Conservation (phyloP, 2,329 filamentous ascomycete species). For the Verticillium alfalfae region DNA sequence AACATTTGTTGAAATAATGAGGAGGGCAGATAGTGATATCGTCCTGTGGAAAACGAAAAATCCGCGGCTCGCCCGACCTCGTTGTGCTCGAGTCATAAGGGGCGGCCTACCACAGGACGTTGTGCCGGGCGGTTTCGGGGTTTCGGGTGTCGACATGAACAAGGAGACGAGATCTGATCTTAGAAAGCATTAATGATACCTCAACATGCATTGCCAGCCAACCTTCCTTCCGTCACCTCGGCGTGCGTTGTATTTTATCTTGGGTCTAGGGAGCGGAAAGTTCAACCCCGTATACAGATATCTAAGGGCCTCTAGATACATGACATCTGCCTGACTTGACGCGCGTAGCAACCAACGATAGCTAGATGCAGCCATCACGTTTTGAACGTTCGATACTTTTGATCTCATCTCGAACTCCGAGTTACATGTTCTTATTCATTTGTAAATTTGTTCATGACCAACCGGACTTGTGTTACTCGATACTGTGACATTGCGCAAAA, state of each 20-base stretch:
- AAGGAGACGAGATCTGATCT: neutral
- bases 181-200: neutral
- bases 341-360: too few species aligned
- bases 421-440: too few species aligned
- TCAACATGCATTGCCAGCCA: neutral
- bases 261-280: neutral
- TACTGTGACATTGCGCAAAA: neutral
- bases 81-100: neutral
- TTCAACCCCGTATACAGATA: too few species aligned
- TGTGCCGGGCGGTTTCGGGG: neutral
- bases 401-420: too few species aligned
- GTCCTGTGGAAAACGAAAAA: neutral
- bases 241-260: neutral
- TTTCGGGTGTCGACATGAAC: too few species aligned
- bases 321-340: too few species aligned
- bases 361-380: too few species aligned
- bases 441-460: too few species aligned
- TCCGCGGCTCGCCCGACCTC: neutral
- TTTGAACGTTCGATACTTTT: too few species aligned
- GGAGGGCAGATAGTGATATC: neutral
- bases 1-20: neutral
- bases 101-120: neutral
- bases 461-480: too few species aligned
- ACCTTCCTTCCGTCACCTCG: neutral
- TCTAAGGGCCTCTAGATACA: too few species aligned